phyloP scores from a whole-genome alignment of 1,139 yeast genomes.

The Yamadazyma sp. region DNA sequence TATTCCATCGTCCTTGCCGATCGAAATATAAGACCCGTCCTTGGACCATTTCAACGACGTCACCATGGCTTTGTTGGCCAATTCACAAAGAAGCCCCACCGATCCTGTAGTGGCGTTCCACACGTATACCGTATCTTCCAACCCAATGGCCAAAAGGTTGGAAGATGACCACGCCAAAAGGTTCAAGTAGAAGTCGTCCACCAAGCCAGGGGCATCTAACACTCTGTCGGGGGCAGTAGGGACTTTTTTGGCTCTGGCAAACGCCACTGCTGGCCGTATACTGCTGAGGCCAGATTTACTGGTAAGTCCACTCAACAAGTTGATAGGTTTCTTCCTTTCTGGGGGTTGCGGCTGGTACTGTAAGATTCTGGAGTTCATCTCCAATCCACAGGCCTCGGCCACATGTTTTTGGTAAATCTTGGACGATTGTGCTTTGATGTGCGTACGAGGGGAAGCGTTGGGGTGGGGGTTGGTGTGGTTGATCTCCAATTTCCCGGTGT shows the following conservation, averaged over 20 bases:
- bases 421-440: conserved; percentile 69
- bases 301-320: conserved; percentile 32
- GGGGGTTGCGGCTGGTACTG: conserved; percentile 91
- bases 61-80: conserved; percentile 51
- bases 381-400: conserved; percentile 92
- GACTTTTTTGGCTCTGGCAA: conserved; percentile 65
- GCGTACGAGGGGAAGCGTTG: conserved; percentile 50
- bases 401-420: conserved; percentile 79
- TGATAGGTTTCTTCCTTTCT: conserved; percentile 58
- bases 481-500: conserved; percentile 38
- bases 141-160: conserved; percentile 84
- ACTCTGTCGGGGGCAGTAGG: conserved; percentile 92
- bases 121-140: conserved; percentile 79
- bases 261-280: conserved; percentile 48
- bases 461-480: conserved; percentile 37
- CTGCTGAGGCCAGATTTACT: conserved; percentile 9
- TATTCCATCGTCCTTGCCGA: conserved; percentile 83
- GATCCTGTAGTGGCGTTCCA: conserved; percentile 91
- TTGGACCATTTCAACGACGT: conserved; percentile 89
- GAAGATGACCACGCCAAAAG: conserved; percentile 85
- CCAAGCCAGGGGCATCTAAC: conserved; percentile 92
- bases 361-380: conserved; percentile 78
- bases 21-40: conserved; percentile 83
- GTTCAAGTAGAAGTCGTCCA: conserved; percentile 90
- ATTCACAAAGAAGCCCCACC: conserved; percentile 70